phyloP scores from a whole-genome alignment of 371 early-diverging fungal species.

The Quaeritorhiza haematococci region DNA sequence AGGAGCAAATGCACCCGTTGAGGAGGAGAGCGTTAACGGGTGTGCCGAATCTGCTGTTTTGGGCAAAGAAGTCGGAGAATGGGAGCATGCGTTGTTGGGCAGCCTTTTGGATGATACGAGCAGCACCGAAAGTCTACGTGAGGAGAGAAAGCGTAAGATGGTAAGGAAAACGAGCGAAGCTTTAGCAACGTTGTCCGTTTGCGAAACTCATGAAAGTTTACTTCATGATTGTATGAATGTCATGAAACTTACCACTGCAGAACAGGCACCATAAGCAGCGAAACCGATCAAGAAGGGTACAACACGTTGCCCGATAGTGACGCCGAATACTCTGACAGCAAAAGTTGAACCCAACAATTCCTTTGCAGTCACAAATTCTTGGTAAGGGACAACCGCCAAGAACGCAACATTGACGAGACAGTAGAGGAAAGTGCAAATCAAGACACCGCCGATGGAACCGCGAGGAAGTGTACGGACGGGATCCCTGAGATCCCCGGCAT shows the following conservation, averaged over 20 bases:
- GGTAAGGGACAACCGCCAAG: constrained; percentile 22
- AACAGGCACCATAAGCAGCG: constrained; percentile 36
- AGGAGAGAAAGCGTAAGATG: too few relatives aligned
- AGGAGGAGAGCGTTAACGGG: constrained; percentile 21
- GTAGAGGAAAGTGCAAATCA: constrained; percentile 23
- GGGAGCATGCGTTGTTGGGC: constrained; percentile 42
- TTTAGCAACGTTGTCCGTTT: too few relatives aligned
- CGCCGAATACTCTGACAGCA: constrained; percentile 39
- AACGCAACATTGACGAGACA: constrained; percentile 31
- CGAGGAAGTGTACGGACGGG: constrained; percentile 29
- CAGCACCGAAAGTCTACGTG: background rate
- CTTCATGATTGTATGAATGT: too few relatives aligned
- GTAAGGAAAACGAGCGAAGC: too few relatives aligned
- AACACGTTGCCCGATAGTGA: constrained; percentile 26
- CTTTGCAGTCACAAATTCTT: constrained; percentile 3
- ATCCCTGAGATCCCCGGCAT: constrained; percentile 26
- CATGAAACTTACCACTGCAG: too few relatives aligned
- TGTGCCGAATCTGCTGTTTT: constrained; percentile 30
- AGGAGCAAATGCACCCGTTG: background rate
- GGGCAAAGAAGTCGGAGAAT: constrained; percentile 20
- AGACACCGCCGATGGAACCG: constrained; percentile 27
- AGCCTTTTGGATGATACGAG: constrained; percentile 40
- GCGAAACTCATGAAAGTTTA: too few relatives aligned
- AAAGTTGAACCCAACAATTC: constrained; percentile 42
- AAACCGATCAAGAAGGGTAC: constrained; percentile 45